These are phyloP conservation scores for Schizophyllum amplum DNA, from an alignment of 1,284 basidiomycete species.

Conservation along the genomic window DNA sequence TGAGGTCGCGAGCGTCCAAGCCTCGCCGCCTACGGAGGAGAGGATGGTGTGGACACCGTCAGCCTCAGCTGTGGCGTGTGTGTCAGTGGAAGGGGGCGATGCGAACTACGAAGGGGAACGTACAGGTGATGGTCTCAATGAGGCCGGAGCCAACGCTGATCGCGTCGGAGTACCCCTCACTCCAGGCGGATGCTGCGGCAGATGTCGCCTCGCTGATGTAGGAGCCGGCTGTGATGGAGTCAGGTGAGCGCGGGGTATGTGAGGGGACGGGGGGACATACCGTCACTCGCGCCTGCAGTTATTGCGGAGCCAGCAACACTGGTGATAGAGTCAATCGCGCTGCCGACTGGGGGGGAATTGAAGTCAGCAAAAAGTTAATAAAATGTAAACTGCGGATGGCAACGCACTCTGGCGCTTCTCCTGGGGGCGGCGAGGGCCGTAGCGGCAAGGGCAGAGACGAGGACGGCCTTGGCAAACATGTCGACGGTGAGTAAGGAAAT, in stretches of 20 bases:
- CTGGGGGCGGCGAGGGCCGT: constrained; percentile 20
- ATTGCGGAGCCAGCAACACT: constrained; percentile 10
- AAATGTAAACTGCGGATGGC: background rate
- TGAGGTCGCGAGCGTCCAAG: constrained; percentile 37
- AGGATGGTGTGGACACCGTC: constrained; percentile 31
- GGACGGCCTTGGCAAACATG: constrained; percentile 14
- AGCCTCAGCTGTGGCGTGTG: constrained; percentile 32
- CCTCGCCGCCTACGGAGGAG: constrained; percentile 41
- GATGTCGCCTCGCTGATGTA: constrained; percentile 28
- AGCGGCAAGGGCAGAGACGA: constrained; percentile 20
- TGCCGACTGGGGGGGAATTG: too few species aligned
- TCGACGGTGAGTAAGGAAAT: constrained; percentile 11
- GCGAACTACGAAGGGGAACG: constrained; percentile 15
- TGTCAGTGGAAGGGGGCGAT: constrained; percentile 2
- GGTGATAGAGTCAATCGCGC: constrained; percentile 11
- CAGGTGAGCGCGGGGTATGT: background rate
- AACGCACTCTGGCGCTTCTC: constrained; percentile 24
- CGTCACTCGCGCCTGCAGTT: constrained; percentile 26
- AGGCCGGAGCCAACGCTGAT: constrained; percentile 26
- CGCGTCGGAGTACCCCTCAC: constrained; percentile 17
- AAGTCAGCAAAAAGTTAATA: background rate
- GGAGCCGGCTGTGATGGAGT: constrained; percentile 22
- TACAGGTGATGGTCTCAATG: constrained; percentile 43
- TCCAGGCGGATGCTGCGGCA: constrained; percentile 20
- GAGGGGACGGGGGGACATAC: constrained; percentile 17